Percentiles rank a stretch among this genome's conserved stretches.
Conservation (phyloP, 176 grass and related monocot species). For the Poa annua region DNA sequence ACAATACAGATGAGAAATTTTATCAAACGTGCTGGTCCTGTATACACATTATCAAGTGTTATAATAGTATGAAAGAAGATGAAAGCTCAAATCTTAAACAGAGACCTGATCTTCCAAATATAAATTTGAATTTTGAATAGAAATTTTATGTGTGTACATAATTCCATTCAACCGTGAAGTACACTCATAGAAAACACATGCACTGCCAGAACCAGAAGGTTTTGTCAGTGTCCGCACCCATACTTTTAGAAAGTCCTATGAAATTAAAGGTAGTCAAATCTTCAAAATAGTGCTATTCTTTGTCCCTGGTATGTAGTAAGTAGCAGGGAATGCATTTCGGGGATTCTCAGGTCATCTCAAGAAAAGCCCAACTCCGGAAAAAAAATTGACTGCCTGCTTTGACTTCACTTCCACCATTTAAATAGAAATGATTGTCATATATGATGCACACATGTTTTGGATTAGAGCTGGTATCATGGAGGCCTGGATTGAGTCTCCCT, state of each 20-base stretch:
- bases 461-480: not conserved
- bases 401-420: slow-evolving; percentile 9
- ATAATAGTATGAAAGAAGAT: not conserved
- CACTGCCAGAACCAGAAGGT: slow-evolving; percentile 16
- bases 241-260: slow-evolving; percentile 2
- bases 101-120: slow-evolving; percentile 1
- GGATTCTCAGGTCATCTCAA: not conserved
- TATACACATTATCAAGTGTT: not conserved
- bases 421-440: slow-evolving; percentile 3
- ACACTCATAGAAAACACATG: not conserved
- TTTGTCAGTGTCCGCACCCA: not conserved
- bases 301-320: not conserved
- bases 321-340: not conserved
- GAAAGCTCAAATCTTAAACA: slow-evolving; percentile 3
- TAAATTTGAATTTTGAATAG: slow-evolving; percentile 9
- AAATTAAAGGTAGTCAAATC: slow-evolving; percentile 12
- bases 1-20: slow-evolving; percentile 3
- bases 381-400: not conserved
- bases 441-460: not conserved
- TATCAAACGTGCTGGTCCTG: not conserved
- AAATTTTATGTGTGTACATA: not conserved
- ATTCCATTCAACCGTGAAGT: slow-evolving; percentile 7
- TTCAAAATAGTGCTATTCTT: not conserved
- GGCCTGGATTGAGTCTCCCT: not conserved
- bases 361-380: not conserved